Conservation (phyloP, 2,329 filamentous ascomycete genomes). For the Leptographium flavum region DNA sequence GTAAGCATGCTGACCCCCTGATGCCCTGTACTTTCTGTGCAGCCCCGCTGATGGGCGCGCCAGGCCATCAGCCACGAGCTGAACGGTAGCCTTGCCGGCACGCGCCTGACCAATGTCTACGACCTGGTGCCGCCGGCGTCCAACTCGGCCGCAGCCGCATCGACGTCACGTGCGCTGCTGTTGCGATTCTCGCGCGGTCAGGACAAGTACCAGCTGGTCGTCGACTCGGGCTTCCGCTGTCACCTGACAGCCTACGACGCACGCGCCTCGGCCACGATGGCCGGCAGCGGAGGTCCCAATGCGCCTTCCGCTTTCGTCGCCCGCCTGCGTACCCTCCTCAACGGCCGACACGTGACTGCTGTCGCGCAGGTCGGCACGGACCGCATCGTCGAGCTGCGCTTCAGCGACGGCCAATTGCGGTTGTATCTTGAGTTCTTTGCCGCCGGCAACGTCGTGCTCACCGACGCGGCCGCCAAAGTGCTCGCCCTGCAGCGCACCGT, state of each 20-base stretch:
- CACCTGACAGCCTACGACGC: slow-evolving; percentile 77
- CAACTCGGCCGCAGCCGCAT: neutral
- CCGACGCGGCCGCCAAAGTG: slow-evolving; percentile 71
- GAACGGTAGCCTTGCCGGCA: slow-evolving; percentile 54
- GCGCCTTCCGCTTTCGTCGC: slow-evolving; percentile 77
- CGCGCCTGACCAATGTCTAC: slow-evolving; percentile 88
- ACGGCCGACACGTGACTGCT: slow-evolving; percentile 68
- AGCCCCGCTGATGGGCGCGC: neutral
- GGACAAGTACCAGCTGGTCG: slow-evolving; percentile 73
- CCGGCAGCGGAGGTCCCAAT: neutral
- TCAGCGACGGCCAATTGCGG: slow-evolving; percentile 80
- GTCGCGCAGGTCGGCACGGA: slow-evolving; percentile 85
- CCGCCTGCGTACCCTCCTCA: slow-evolving; percentile 73
- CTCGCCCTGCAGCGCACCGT: slow-evolving; percentile 53
- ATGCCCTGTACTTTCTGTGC: neutral
- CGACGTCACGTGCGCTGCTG: slow-evolving; percentile 70
- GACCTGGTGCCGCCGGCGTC: slow-evolving; percentile 41
- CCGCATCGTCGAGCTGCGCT: slow-evolving; percentile 79
- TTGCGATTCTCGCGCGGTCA: slow-evolving; percentile 90
- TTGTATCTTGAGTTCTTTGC: slow-evolving; percentile 94
- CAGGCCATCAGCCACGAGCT: slow-evolving; percentile 94
- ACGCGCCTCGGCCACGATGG: slow-evolving; percentile 55
- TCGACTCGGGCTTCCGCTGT: slow-evolving; percentile 92
- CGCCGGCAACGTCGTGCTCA: slow-evolving; percentile 82
- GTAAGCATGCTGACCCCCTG: neutral